phyloP scores from a whole-genome alignment of 192 early-diverging fungal genomes.

The Entomortierella chlamydospora region DNA sequence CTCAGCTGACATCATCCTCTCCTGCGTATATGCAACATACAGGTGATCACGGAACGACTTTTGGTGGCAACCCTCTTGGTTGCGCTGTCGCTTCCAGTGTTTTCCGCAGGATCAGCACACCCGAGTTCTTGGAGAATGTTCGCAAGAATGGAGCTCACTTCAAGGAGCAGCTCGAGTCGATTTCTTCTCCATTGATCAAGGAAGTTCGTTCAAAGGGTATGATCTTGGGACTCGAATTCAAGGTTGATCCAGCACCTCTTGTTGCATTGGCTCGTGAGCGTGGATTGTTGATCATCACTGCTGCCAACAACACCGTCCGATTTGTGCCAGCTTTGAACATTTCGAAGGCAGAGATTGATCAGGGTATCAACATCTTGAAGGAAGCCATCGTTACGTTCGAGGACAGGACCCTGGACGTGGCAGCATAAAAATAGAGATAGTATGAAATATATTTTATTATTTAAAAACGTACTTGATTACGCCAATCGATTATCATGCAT shows the following conservation, averaged over 20 bases:
- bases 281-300: conserved; percentile 90
- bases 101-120: conserved; percentile 72
- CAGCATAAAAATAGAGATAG: conserved; percentile 22
- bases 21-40: background rate
- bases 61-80: conserved; percentile 95
- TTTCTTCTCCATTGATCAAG: conserved; percentile 68
- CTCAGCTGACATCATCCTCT: no score
- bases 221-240: conserved; percentile 89
- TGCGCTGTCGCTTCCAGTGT: conserved; percentile 87
- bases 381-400: conserved; percentile 64
- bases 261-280: conserved; percentile 81
- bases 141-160: conserved; percentile 72
- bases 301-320: conserved; percentile 90
- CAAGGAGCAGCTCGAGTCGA: conserved; percentile 58
- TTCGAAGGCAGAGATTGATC: conserved; percentile 78
- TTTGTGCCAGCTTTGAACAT: conserved; percentile 92
- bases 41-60: conserved; percentile 98
- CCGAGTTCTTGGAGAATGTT: conserved; percentile 82
- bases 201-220: conserved; percentile 90
- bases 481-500: no score
- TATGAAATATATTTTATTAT: no score
- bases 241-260: conserved; percentile 71
- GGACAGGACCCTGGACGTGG: conserved; percentile 29
- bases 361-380: conserved; percentile 79
- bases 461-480: no score